These are phyloP conservation scores for Heterobasidion occidentale DNA, from an alignment of 1,284 basidiomycete genomes.

Conservation along the genomic window DNA sequence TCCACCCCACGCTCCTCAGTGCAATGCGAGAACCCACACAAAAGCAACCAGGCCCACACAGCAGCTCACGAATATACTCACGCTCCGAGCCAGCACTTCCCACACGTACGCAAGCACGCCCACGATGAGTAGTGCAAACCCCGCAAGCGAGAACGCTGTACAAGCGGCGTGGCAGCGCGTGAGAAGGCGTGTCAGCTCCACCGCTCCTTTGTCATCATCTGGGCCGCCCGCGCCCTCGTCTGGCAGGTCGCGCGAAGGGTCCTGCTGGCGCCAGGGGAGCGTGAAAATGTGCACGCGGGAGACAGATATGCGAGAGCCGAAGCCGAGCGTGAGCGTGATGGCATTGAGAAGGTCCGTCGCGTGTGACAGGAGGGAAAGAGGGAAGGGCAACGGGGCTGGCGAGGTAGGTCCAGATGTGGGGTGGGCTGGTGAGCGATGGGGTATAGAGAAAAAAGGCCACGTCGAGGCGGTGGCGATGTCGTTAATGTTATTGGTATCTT, in stretches of 20 bases:
- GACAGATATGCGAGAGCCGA: neutral
- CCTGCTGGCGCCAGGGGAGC: no score
- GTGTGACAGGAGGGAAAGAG: neutral
- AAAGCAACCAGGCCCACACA: constrained; percentile 21
- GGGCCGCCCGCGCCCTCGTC: neutral
- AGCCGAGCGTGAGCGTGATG: neutral
- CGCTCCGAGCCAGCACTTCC: constrained; percentile 20
- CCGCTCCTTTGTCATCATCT: constrained; percentile 7
- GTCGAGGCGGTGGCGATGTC: neutral
- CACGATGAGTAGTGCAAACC: constrained; percentile 25
- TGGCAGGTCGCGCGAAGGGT: no score
- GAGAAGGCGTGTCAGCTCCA: constrained; percentile 23
- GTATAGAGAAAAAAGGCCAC: neutral
- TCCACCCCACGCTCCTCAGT: neutral
- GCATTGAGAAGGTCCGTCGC: neutral
- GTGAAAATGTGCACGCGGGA: neutral
- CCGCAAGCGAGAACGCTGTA: constrained; percentile 20
- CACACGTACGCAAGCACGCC: constrained; percentile 29
- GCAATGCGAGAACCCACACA: constrained; percentile 15
- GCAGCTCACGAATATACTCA: constrained; percentile 24
- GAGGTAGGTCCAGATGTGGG: neutral
- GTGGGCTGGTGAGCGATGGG: neutral
- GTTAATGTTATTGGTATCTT: neutral
- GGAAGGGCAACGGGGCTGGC: neutral
- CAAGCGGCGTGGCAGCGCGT: constrained; percentile 24